Conservation (phyloP, 352 stramenopile genomes). For the Pythium dissimile region DNA sequence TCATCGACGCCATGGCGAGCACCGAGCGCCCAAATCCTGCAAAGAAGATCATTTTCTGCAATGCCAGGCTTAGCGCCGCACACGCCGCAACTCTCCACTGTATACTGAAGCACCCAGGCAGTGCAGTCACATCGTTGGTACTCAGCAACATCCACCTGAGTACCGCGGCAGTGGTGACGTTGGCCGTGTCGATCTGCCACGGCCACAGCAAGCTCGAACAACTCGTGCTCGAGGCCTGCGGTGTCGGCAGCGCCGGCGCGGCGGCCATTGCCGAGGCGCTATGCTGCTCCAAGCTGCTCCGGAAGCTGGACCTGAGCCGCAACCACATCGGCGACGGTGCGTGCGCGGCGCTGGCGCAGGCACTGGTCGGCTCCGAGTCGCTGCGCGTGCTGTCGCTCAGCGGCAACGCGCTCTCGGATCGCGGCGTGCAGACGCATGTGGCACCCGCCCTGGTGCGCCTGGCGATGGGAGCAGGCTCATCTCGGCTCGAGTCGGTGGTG, state of each 20-base stretch:
- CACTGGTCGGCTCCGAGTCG: conserved; percentile 31
- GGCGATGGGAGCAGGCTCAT: conserved; percentile 12
- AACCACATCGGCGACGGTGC: conserved; percentile 62
- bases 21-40: conserved; percentile 26
- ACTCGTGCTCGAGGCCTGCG: conserved; percentile 66
- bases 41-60: conserved; percentile 74
- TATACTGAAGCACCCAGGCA: conserved; percentile 33
- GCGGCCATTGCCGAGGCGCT: conserved; percentile 49
- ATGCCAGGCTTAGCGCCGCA: conserved; percentile 35
- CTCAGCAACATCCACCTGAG: conserved; percentile 50
- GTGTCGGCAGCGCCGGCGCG: conserved; percentile 45
- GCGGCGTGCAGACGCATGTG: conserved; percentile 43
- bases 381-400: conserved; percentile 50
- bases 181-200: conserved; percentile 45
- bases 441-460: conserved; percentile 34
- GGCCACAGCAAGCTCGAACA: conserved; percentile 55
- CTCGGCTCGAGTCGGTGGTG: conserved; percentile 45
- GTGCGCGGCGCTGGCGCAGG: conserved; percentile 32
- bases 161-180: conserved; percentile 29
- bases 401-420: conserved; percentile 55
- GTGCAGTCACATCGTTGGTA: conserved; percentile 48
- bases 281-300: conserved; percentile 40
- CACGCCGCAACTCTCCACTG: conserved; percentile 31
- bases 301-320: conserved; percentile 70
- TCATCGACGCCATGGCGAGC: conserved; percentile 43